Evolutionary conservation across 352 stramenopile genomes (phyloP).

Genomic region (Salisapilia sapeloensis): DNA sequence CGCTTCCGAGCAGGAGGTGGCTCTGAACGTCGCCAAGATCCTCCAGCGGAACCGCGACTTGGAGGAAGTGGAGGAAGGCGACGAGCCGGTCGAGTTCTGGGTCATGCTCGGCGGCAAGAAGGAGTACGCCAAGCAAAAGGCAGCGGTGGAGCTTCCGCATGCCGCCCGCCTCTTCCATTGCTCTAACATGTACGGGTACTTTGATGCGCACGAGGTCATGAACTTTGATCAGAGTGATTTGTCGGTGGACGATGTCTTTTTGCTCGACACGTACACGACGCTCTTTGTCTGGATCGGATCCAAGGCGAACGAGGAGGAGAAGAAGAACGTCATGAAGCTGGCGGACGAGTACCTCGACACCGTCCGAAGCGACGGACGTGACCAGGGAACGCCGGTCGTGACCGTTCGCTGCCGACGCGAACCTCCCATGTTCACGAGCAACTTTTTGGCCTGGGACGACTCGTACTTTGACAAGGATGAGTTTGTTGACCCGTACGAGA

Average conservation of each 20-base stretch:
- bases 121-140: constrained; percentile 47
- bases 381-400: constrained; percentile 68
- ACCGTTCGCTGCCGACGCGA: constrained; percentile 66
- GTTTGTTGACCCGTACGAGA: constrained; percentile 84
- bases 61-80: constrained; percentile 33
- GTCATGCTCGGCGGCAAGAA: constrained; percentile 64
- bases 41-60: constrained; percentile 35
- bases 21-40: constrained; percentile 34
- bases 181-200: constrained; percentile 79
- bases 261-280: constrained; percentile 81
- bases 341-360: constrained; percentile 58
- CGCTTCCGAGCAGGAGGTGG: constrained; percentile 36
- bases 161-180: constrained; percentile 81
- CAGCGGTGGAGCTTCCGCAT: constrained; percentile 43
- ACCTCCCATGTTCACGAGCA: constrained; percentile 79
- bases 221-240: constrained; percentile 85
- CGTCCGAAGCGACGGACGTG: constrained; percentile 66
- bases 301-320: constrained; percentile 57
- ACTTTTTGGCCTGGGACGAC: constrained; percentile 83
- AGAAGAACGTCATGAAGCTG: constrained; percentile 37
- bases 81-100: constrained; percentile 70
- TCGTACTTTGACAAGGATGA: constrained; percentile 64
- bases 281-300: constrained; percentile 85
- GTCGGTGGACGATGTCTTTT: constrained; percentile 82
- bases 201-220: constrained; percentile 72